Base-by-base conservation (phyloP, 73 alveolate species). In the Halteria grandinella region DNA sequence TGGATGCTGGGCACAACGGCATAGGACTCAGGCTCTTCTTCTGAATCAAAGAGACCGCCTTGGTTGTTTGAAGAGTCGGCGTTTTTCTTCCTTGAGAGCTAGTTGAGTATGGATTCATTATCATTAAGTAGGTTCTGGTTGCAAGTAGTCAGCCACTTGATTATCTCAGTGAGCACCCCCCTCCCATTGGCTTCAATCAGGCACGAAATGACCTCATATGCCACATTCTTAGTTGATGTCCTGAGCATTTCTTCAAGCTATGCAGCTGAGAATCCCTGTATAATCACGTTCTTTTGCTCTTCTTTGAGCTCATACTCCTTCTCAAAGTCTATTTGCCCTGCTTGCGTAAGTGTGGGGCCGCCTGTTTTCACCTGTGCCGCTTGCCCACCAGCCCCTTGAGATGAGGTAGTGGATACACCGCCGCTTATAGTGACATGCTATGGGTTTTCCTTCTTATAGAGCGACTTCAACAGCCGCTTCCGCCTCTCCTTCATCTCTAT, bases 111-210 rank as follows among this genome's bases (percentile, higher is more conserved):
- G 7, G 80, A 66, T 28, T 66, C 80, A 17, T 66, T 17, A 32
- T 66, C 66, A 66, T 66, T 66, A 12, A 44, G 37, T 7, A 44
- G 69, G 34, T 66, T 66, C 32, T n/a, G n/a, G n/a, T n/a, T n/a
- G n/a, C n/a, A n/a, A n/a, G n/a, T 75, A 77, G 95, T 86, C 50
- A 88, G 80, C 95, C 95, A 88, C 40, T 78, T 72, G 10, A 88
- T 88, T 7, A 88, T 81, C 40, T 88, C 95, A 31, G 92, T 88
- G 8, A 88, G 85, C 6, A 88, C 90, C 27, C 95, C 95, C 62
- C 50, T 70, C 17, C 71, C 69, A 36, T 36, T 62, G 74, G 59
- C 40, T 80, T 88, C 79, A 27, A 88, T 73, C 0, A 88, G 75
- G 29, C 91, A 71, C 7, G 89, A 71, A 17, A 88, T 85, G 0